These are phyloP conservation scores for Fusarium siculi DNA, from an alignment of 2,329 filamentous ascomycete genomes.

Conservation along the genomic window DNA sequence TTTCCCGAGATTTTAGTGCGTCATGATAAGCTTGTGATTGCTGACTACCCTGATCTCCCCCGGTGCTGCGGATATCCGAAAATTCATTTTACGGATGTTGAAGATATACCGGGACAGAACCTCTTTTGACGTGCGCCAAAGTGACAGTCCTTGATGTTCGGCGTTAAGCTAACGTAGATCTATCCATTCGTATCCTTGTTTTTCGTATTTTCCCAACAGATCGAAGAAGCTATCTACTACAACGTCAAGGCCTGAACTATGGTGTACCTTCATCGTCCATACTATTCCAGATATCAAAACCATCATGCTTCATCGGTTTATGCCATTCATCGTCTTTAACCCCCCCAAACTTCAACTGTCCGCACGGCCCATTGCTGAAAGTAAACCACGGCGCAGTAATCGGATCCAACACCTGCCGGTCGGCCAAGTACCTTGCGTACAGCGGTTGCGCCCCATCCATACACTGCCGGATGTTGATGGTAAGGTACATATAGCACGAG, in stretches of 20 bases:
- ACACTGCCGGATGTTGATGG: not conserved
- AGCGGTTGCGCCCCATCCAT: not conserved
- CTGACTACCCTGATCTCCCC: not conserved
- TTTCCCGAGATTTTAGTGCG: not conserved
- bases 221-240: too few relatives aligned
- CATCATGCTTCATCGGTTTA: not conserved
- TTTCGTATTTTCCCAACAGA: too few relatives aligned
- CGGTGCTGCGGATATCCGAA: not conserved
- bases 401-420: not conserved
- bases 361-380: not conserved
- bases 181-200: too few relatives aligned
- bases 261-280: not conserved
- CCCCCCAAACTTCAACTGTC: not conserved
- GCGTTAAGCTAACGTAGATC: not conserved
- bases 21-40: not conserved
- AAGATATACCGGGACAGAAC: not conserved
- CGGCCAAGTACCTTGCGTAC: not conserved
- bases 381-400: not conserved
- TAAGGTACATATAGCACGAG: not conserved
- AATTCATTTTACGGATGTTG: not conserved
- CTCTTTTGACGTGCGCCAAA: not conserved
- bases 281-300: not conserved
- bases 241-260: too few relatives aligned
- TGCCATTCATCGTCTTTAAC: not conserved
- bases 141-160: accelerated